These are phyloP conservation scores for Arthrinium puccinioides DNA, from an alignment of 2,329 filamentous ascomycete species.

Conservation along the genomic window DNA sequence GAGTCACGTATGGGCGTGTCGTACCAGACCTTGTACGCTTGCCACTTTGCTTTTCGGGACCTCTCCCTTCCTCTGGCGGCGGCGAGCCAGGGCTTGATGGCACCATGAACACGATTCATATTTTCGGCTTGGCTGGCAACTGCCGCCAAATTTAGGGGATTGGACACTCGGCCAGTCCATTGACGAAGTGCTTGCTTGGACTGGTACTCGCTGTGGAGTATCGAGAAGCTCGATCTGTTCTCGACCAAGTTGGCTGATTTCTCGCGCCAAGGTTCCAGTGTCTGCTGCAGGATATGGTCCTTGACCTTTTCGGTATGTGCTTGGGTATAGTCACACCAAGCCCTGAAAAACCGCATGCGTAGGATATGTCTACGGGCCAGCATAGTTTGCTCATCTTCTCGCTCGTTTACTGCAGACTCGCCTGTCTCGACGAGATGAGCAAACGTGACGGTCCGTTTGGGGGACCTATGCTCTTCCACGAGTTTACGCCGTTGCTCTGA, in stretches of 20 bases:
- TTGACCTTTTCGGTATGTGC: constrained; percentile 14
- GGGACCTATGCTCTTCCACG: too few relatives aligned
- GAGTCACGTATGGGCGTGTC: constrained; percentile 3
- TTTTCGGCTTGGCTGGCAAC: background rate
- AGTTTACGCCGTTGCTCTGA: too few relatives aligned
- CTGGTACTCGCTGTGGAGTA: background rate
- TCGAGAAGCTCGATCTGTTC: background rate
- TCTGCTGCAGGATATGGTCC: constrained; percentile 11
- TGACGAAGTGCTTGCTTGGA: background rate
- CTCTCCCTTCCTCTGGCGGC: constrained; percentile 2
- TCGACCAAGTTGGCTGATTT: background rate
- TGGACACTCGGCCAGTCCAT: background rate
- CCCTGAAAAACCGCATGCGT: constrained; percentile 24
- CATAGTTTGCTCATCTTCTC: constrained; percentile 19
- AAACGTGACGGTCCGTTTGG: too few relatives aligned
- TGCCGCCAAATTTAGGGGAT: background rate
- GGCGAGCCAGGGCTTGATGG: constrained; percentile 8
- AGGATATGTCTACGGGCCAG: constrained; percentile 24
- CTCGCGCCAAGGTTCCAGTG: constrained; percentile 7
- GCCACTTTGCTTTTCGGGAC: constrained; percentile 2
- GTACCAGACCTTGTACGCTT: constrained; percentile 6
- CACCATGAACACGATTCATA: constrained; percentile 2
- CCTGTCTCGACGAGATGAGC: too few relatives aligned
- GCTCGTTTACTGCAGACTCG: background rate
- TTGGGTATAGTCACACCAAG: constrained; percentile 21